phyloP scores from a whole-genome alignment of 768 basidiomycete genomes.

The Termitomyces eurrhizus region DNA sequence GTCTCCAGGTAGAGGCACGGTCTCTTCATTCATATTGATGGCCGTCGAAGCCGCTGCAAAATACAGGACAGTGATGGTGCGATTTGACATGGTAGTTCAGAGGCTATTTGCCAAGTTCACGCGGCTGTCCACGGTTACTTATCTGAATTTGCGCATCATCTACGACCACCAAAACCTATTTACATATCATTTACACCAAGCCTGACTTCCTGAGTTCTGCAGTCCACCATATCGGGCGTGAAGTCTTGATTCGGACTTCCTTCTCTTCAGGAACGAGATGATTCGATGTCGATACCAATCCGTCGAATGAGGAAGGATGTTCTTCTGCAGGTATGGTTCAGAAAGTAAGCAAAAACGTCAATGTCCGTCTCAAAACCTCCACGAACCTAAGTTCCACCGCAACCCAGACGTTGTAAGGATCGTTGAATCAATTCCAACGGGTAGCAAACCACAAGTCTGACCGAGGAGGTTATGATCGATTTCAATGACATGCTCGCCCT shows the following conservation, averaged over 20 bases:
- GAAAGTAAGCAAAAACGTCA: not conserved
- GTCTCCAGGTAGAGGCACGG: conserved; percentile 41
- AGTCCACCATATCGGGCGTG: conserved; percentile 88
- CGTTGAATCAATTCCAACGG: conserved; percentile 78
- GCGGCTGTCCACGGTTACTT: not conserved
- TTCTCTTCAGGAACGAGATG: conserved; percentile 70
- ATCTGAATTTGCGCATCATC: not conserved
- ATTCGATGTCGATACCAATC: conserved; percentile 90
- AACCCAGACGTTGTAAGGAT: conserved; percentile 80
- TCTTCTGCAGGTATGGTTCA: conserved; percentile 36
- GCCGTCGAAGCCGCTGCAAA: conserved; percentile 69
- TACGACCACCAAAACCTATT: not conserved
- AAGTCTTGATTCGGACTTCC: conserved; percentile 70
- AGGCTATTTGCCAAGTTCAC: not conserved
- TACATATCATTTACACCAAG: conserved; percentile 6
- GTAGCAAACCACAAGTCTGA: conserved; percentile 91
- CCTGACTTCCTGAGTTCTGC: conserved; percentile 52
- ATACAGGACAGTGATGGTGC: conserved; percentile 45
- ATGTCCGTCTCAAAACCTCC: not conserved
- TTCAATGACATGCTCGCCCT: conserved; percentile 83
- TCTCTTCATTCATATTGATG: conserved; percentile 53
- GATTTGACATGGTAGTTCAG: conserved; percentile 20
- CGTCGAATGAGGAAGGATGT: conserved; percentile 73
- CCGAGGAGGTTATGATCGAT: conserved; percentile 76
- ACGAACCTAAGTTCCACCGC: conserved; percentile 84